Evolutionary conservation across 225 moss, liverwort and hornwort species (phyloP), one percentile per base, ranked within the genome.

Genomic region (Marchantia paleacea): DNA sequence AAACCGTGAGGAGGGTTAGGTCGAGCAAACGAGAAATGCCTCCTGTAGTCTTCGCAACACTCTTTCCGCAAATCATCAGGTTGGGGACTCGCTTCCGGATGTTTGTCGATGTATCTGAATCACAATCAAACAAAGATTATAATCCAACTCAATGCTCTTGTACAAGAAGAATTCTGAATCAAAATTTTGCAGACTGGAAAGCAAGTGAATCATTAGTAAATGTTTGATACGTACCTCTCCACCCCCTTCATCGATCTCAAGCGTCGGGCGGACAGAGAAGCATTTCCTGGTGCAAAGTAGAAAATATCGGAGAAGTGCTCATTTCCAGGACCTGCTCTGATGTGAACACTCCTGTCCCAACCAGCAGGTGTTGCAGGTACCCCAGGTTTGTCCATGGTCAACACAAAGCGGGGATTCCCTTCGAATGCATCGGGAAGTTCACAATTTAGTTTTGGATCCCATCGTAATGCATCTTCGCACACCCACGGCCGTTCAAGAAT

Each of bases 241-340:
- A 73, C 73, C 10, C 51, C 73, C 30, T 53, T 73, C 18, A 73
- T 50, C 20, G 73, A 73, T 52, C 73, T 73, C 73, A 73, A 15
- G 0, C 73, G 73, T 3, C 73, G 50, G 16, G 73, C 50, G 10
- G 73, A 73, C 0, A 49, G 51, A n/a, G 73, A 50, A n/a, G 50
- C 73, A 50, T 73, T 50, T 53, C 73, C 52, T 20, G 73, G 73
- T 0, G 73, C 73, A 51, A 73, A 73, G 73, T 73, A 73, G 73
- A 73, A 73, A 50, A 73, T 53, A 31, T 73, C 73, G 52, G 73
- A 73, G 49, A 73, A 73, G 52, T 73, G 73, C 50, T 73, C 73
- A 52, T 73, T 73, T 20, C 73, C 73, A 15, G 73, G 73, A 51
- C 73, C 73, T 39, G 73, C 73, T 50, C 51, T 16, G 73, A 73